Evolutionary conservation across 495 filamentous ascomycete species (phyloP), one percentile per base, ranked within the genome.

Genomic region (Margaritispora aquatica): DNA sequence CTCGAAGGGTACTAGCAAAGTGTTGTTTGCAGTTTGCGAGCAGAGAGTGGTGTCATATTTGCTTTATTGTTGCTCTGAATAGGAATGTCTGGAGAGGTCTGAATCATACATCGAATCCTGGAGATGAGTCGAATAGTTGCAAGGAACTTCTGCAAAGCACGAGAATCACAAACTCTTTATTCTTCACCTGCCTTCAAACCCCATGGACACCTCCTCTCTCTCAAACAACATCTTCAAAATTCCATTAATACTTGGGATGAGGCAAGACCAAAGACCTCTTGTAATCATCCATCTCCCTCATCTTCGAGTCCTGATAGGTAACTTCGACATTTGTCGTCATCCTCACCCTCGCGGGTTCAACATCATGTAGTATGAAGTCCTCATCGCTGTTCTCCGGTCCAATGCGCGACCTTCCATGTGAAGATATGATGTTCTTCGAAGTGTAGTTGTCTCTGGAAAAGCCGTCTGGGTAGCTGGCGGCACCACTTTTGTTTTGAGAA

Each of bases 371-470:
- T 13, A 54, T 34, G 19, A 54, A 54, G 17, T 54, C 51, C 51
- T 54, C 51, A 27, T 54, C 51, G 29, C 51, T 54, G 0, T 31
- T 27, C 8, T 38, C 27, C 1, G 13, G 44, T n/a, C 44, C 51
- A 21, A 26, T n/a, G 11, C 24, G 24, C 8, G 27, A 31, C 4
- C 51, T 24, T 11, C 26, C 29, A 31, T 54, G 24, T 3, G 24
- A 36, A 15, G 51, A 54, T 17, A 54, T 54, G 26, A 54, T 36
- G 26, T 36, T 54, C 27, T 36, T 54, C 51, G 51, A 26, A 31
- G 24, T 54, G 20, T 54, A 54, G 20, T 31, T 36, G 15, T 54
- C 27, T 4, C 51, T 7, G 26, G 51, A 54, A 20, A 36, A 5
- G 17, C 21, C n/a, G 10, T 54, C 51, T 8, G 51, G 26, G 29